Conservation (phyloP, 2,329 filamentous ascomycete genomes). For the Alternaria conjuncta region DNA sequence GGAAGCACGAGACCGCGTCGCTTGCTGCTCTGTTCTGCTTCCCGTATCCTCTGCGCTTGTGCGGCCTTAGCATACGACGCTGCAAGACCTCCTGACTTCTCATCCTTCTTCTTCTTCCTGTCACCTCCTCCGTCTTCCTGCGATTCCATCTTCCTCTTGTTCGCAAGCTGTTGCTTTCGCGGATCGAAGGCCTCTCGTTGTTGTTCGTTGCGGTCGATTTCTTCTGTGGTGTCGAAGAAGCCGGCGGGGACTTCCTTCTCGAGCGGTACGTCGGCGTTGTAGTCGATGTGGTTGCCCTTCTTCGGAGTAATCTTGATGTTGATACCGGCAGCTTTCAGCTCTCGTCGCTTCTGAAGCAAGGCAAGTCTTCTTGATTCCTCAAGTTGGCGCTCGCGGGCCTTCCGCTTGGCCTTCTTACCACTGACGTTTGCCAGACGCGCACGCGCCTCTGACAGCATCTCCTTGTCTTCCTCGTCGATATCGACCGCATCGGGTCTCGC, state of each 20-base stretch:
- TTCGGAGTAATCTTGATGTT: conserved; percentile 93
- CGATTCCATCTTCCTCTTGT: conserved; percentile 90
- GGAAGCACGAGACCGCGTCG: conserved; percentile 82
- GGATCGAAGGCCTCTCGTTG: conserved; percentile 89
- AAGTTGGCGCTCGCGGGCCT: conserved; percentile 92
- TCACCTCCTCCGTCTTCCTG: conserved; percentile 79
- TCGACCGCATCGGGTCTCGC: conserved; percentile 96
- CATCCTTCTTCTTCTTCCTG: conserved; percentile 89
- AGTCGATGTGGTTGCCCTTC: conserved; percentile 98
- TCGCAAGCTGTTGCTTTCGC: conserved; percentile 85
- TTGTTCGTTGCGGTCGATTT: conserved; percentile 79
- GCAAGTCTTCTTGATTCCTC: conserved; percentile 92
- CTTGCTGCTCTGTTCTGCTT: conserved; percentile 97
- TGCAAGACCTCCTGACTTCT: conserved; percentile 73
- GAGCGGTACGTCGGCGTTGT: conserved; percentile 98
- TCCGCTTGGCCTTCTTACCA: conserved; percentile 98
- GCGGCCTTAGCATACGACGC: conserved; percentile 92
- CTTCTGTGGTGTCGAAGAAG: conserved; percentile 92
- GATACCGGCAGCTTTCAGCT: conserved; percentile 96
- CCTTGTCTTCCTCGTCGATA: conserved; percentile 98
- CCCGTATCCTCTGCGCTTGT: conserved; percentile 90
- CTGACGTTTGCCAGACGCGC: conserved; percentile 96
- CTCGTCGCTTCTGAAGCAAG: conserved; percentile 89
- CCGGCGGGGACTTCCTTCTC: conserved; percentile 88
- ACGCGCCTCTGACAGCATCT: conserved; percentile 97